Evolutionary conservation across 805 yeast species (phyloP).

Genomic region (Starmerella etchellsii): DNA sequence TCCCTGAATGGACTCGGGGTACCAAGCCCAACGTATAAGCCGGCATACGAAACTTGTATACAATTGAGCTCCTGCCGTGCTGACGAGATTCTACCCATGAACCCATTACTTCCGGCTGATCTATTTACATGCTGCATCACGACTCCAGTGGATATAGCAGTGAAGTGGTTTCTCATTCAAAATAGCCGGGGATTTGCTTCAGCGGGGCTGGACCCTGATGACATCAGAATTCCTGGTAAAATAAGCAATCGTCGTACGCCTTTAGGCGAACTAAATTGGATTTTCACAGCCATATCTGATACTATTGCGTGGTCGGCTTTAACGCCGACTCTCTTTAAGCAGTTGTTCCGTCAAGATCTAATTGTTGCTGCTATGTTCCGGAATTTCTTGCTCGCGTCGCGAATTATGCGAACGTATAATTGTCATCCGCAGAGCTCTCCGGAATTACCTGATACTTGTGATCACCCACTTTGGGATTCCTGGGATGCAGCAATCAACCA

Average conservation of each 20-base stretch:
- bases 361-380: conserved; percentile 95
- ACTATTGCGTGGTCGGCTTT: conserved; percentile 95
- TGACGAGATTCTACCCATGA: conserved; percentile 78
- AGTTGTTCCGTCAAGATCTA: conserved; percentile 83
- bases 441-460: conserved; percentile 67
- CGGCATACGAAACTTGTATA: conserved; percentile 70
- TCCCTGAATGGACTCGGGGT: background rate
- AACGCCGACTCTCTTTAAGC: conserved; percentile 76
- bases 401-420: conserved; percentile 84
- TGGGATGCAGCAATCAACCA: conserved; percentile 98
- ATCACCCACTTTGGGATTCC: conserved; percentile 92
- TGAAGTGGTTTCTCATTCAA: conserved; percentile 81
- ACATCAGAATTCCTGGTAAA: conserved; percentile 69
- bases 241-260: conserved; percentile 90
- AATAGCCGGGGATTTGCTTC: conserved; percentile 34
- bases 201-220: conserved; percentile 28
- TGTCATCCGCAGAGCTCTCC: conserved; percentile 95
- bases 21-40: background rate
- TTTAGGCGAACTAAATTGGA: conserved; percentile 92
- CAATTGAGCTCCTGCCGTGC: conserved; percentile 88
- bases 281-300: conserved; percentile 93
- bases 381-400: conserved; percentile 79
- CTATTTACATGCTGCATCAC: conserved; percentile 90
- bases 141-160: conserved; percentile 87
- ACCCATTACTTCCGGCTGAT: conserved; percentile 92